phyloP scores from a whole-genome alignment of 73 alveolate species.

The Stentor coeruleus region DNA sequence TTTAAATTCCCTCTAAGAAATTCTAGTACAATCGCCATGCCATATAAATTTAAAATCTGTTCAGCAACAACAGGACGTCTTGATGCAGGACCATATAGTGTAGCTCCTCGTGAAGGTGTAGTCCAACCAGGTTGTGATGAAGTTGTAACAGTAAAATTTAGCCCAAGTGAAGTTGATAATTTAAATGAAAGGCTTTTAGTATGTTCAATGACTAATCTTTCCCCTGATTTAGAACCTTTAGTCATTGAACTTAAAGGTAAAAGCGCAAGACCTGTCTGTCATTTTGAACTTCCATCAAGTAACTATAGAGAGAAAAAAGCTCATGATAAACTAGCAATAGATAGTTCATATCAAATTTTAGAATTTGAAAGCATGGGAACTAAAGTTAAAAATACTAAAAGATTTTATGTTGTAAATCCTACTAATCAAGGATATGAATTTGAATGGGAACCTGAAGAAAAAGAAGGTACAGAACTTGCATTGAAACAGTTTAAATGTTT shows the following conservation, averaged over 20 bases:
- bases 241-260: conserved; percentile 92
- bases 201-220: conserved; percentile 82
- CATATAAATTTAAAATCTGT: conserved; percentile 48
- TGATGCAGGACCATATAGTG: conserved; percentile 93
- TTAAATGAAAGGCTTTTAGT: conserved; percentile 86
- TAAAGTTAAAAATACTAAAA: conserved; percentile 94
- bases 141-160: conserved; percentile 81
- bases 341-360: conserved; percentile 70
- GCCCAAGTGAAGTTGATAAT: conserved; percentile 94
- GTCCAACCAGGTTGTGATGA: conserved; percentile 97
- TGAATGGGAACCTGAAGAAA: conserved; percentile 93
- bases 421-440: conserved; percentile 98
- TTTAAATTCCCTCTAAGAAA: conserved; percentile 89
- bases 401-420: conserved; percentile 99
- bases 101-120: conserved; percentile 88
- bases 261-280: conserved; percentile 97
- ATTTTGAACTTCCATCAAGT: conserved; percentile 92
- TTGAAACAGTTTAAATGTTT: conserved; percentile 78
- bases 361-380: conserved; percentile 98
- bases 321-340: conserved; percentile 78
- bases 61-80: conserved; percentile 77
- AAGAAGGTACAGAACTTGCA: conserved; percentile 61
- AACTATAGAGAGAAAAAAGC: conserved; percentile 85
- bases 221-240: conserved; percentile 81
- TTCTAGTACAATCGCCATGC: conserved; percentile 75